These are phyloP conservation scores for Amanita exitialis DNA, from an alignment of 768 basidiomycete species.

Conservation along the genomic window DNA sequence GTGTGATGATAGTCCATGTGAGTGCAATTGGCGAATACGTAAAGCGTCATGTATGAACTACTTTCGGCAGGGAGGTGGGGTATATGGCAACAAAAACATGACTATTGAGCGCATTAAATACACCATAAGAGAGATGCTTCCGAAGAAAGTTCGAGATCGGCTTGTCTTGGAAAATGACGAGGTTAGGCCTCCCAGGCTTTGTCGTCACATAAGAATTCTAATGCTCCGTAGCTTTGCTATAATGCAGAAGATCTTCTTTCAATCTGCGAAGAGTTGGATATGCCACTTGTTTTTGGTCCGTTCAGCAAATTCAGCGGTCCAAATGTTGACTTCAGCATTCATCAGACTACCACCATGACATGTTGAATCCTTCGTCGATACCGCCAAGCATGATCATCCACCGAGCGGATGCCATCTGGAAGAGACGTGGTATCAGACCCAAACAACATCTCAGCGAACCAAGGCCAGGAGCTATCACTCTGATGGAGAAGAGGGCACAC, in stretches of 20 bases:
- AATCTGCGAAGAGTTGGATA: slow-evolving; percentile 71
- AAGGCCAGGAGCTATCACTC: slow-evolving; percentile 70
- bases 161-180: slow-evolving; percentile 95
- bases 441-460: slow-evolving; percentile 92
- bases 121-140: slow-evolving; percentile 50
- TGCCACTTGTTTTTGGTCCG: slow-evolving; percentile 58
- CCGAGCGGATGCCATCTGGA: slow-evolving; percentile 69
- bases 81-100: slow-evolving; percentile 70
- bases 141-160: slow-evolving; percentile 55
- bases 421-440: slow-evolving; percentile 65
- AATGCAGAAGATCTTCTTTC: slow-evolving; percentile 84
- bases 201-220: neutral
- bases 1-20: slow-evolving; percentile 83
- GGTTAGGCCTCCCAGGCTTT: slow-evolving; percentile 26
- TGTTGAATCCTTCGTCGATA: slow-evolving; percentile 49
- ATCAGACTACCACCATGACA: slow-evolving; percentile 79
- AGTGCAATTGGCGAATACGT: slow-evolving; percentile 11
- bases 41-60: neutral
- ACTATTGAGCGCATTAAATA: slow-evolving; percentile 67
- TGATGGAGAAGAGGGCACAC: slow-evolving; percentile 85
- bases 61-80: slow-evolving; percentile 53
- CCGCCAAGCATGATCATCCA: slow-evolving; percentile 59
- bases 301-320: slow-evolving; percentile 4
- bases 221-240: slow-evolving; percentile 53
- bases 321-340: neutral